Percentiles rank a stretch among this genome's conserved stretches.
phyloP scores from a whole-genome alignment of 768 basidiomycete species.

The Phylloporus sp. region DNA sequence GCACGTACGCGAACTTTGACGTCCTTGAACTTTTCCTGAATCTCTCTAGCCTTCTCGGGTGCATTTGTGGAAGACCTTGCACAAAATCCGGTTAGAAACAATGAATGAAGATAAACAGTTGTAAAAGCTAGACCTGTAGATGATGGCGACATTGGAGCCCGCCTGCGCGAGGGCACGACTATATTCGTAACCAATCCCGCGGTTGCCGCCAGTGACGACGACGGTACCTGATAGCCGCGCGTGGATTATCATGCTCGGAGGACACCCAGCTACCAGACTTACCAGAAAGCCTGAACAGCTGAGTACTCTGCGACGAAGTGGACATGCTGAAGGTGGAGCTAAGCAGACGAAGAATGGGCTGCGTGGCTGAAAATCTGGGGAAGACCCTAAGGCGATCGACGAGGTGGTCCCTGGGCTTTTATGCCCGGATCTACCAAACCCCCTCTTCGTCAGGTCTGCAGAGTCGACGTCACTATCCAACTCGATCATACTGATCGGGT shows the following conservation, averaged over 20 bases:
- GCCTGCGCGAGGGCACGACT: constrained; percentile 51
- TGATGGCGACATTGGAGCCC: constrained; percentile 57
- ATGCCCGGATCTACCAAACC: constrained; percentile 1
- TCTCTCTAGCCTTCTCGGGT: constrained; percentile 41
- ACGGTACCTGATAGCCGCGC: constrained; percentile 36
- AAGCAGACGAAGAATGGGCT: constrained; percentile 6
- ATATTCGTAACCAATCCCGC: constrained; percentile 58
- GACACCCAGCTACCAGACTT: not conserved
- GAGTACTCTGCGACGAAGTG: not conserved
- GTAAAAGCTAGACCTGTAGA: constrained; percentile 42
- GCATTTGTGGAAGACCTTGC: constrained; percentile 47
- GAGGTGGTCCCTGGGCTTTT: constrained; percentile 1
- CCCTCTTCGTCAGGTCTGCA: no score
- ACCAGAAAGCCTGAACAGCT: constrained; percentile 29
- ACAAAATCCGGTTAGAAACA: not conserved
- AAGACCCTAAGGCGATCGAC: not conserved
- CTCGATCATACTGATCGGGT: constrained; percentile 7
- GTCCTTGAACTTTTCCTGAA: constrained; percentile 43
- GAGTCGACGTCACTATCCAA: constrained; percentile 3
- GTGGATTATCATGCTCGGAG: no score
- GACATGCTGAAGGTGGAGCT: constrained; percentile 3
- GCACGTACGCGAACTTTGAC: constrained; percentile 36
- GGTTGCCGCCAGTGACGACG: constrained; percentile 60
- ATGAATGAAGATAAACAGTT: not conserved
- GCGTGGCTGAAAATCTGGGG: not conserved